phyloP scores from a whole-genome alignment of 495 filamentous ascomycete genomes.

The Tetracladium marchalianum region DNA sequence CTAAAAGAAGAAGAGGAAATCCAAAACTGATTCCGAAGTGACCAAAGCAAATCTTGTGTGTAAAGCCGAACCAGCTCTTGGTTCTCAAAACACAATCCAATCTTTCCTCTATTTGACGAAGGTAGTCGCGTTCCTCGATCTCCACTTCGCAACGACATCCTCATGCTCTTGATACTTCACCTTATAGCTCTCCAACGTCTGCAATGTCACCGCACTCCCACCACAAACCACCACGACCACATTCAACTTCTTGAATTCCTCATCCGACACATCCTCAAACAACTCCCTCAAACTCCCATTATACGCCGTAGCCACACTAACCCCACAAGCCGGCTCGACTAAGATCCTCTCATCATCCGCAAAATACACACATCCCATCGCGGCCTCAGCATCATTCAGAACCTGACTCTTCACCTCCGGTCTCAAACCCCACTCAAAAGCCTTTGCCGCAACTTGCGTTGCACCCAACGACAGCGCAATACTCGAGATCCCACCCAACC shows the following conservation, averaged over 20 bases:
- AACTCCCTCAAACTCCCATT: slow-evolving; percentile 51
- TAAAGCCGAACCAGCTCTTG: too few species aligned
- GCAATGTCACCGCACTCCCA: slow-evolving; percentile 62
- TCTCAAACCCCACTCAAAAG: slow-evolving; percentile 40
- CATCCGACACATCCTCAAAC: slow-evolving; percentile 42
- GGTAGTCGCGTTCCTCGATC: too few species aligned
- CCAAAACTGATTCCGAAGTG: too few species aligned
- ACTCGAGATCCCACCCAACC: slow-evolving; percentile 65
- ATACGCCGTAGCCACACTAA: slow-evolving; percentile 59
- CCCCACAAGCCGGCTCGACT: slow-evolving; percentile 78
- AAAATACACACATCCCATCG: slow-evolving; percentile 61
- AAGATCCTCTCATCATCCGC: slow-evolving; percentile 74
- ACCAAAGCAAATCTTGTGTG: too few species aligned
- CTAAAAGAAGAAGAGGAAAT: too few species aligned
- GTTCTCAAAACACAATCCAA: too few species aligned
- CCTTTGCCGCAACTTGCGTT: slow-evolving; percentile 56
- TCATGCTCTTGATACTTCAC: slow-evolving; percentile 35
- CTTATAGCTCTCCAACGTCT: slow-evolving; percentile 54
- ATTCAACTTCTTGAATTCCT: slow-evolving; percentile 46
- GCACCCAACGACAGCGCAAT: slow-evolving; percentile 76
- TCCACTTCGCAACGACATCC: background rate
- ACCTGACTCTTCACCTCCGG: slow-evolving; percentile 51
- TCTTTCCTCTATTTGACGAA: too few species aligned
- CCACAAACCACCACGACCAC: slow-evolving; percentile 86
- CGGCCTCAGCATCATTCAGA: slow-evolving; percentile 71